phyloP scores from a whole-genome alignment of 108 stramenopile genomes.

The Pseudonitzschia pungens region DNA sequence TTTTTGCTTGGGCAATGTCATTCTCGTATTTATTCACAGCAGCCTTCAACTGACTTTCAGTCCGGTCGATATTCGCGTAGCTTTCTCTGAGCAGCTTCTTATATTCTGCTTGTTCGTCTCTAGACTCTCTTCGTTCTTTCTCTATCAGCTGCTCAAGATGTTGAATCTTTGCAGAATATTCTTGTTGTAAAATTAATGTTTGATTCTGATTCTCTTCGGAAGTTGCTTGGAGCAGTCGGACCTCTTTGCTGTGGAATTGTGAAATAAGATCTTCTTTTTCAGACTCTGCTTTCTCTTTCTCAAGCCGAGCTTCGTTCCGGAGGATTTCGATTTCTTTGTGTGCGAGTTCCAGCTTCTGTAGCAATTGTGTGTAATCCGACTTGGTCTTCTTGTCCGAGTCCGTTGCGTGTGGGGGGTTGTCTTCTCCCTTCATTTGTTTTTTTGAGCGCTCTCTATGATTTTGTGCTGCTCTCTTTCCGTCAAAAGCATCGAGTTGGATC shows the following conservation, averaged over 20 bases:
- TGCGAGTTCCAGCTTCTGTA: constrained; percentile 19
- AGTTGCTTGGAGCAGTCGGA: constrained; percentile 36
- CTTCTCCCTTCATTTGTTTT: background rate
- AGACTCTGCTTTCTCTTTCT: constrained; percentile 14
- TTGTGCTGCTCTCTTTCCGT: background rate
- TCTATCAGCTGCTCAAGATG: constrained; percentile 22
- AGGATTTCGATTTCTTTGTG: constrained; percentile 23
- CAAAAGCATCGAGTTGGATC: background rate
- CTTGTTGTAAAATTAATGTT: constrained; percentile 23
- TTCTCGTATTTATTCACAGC: constrained; percentile 18
- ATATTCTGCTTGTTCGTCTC: constrained; percentile 26
- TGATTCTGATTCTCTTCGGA: constrained; percentile 44
- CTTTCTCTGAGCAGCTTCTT: constrained; percentile 30
- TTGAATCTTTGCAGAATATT: constrained; percentile 20
- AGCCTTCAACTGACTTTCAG: constrained; percentile 27
- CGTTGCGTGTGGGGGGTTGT: background rate
- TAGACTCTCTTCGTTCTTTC: constrained; percentile 30
- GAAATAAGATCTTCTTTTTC: constrained; percentile 33
- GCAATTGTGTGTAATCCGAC: background rate
- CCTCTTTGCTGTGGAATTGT: constrained; percentile 41
- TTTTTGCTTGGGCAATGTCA: constrained; percentile 20
- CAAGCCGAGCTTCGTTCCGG: constrained; percentile 16
- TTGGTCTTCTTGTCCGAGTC: constrained; percentile 13
- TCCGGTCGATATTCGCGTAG: constrained; percentile 27
- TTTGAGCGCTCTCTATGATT: background rate